These are phyloP conservation scores for Ogataea allantospora DNA, from an alignment of 805 yeast species.

Conservation along the genomic window DNA sequence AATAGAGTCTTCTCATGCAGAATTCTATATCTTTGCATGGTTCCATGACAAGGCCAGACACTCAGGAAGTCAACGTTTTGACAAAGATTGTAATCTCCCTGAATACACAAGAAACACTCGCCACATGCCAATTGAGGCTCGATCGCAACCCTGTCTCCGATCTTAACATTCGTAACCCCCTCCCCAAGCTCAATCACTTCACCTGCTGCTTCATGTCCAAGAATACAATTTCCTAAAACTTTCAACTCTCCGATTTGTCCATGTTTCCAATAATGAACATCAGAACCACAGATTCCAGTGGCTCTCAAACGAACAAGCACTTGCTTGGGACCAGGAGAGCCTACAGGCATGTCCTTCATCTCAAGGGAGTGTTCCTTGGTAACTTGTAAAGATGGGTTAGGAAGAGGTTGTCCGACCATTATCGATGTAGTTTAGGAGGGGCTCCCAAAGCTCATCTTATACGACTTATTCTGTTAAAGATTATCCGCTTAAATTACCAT, in stretches of 20 bases:
- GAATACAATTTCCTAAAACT: slow-evolving; percentile 35
- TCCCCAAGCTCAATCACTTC: slow-evolving; percentile 48
- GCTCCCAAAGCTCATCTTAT: too few species aligned
- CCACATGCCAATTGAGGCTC: slow-evolving; percentile 58
- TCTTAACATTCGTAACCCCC: slow-evolving; percentile 42
- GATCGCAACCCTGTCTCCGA: slow-evolving; percentile 47
- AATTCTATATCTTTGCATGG: slow-evolving; percentile 39
- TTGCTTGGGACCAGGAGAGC: slow-evolving; percentile 35
- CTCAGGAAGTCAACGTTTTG: slow-evolving; percentile 38
- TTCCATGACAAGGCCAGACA: slow-evolving; percentile 38
- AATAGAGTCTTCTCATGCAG: slow-evolving; percentile 35
- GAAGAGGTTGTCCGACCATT: slow-evolving; percentile 1
- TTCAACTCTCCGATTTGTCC: slow-evolving; percentile 57
- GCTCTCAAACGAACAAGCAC: slow-evolving; percentile 60
- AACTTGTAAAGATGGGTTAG: slow-evolving; percentile 23
- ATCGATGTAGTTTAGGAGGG: background rate
- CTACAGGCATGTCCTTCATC: slow-evolving; percentile 19
- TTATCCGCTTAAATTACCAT: slow-evolving; percentile 1
- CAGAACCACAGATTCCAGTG: slow-evolving; percentile 79
- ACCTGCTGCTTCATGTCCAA: slow-evolving; percentile 48
- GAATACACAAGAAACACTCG: slow-evolving; percentile 36
- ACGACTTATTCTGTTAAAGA: background rate
- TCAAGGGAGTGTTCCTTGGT: slow-evolving; percentile 20
- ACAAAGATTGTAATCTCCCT: slow-evolving; percentile 43
- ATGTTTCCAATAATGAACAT: slow-evolving; percentile 64